Conservation (phyloP, 2,329 filamentous ascomycete genomes). For the Calcarisporium arbuscula region DNA sequence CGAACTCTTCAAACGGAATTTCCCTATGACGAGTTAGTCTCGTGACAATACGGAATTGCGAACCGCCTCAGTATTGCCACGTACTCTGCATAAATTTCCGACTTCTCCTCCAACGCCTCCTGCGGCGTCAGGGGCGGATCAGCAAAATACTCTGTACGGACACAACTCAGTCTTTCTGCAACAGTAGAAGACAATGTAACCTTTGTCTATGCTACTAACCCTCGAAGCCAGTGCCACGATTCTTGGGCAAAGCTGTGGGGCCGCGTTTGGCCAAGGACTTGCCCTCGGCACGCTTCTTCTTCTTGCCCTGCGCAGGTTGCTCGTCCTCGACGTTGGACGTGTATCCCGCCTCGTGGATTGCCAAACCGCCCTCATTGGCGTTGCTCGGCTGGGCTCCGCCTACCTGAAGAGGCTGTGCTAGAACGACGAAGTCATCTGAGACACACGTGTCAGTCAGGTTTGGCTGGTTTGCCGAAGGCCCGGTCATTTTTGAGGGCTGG, state of each 20-base stretch:
- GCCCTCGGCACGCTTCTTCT: slow-evolving; percentile 14
- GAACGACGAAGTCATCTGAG: no score
- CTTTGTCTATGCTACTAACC: slow-evolving; percentile 29
- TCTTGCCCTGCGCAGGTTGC: no score
- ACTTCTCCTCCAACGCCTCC: slow-evolving; percentile 57
- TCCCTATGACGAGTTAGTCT: slow-evolving; percentile 25
- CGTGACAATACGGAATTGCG: background rate
- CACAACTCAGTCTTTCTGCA: background rate
- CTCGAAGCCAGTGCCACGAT: slow-evolving; percentile 62
- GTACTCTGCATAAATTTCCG: slow-evolving; percentile 60
- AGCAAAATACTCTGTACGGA: slow-evolving; percentile 58
- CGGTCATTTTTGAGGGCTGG: no score
- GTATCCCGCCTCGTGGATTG: no score
- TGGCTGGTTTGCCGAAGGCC: no score
- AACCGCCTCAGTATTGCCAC: slow-evolving; percentile 26
- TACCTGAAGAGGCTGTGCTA: no score
- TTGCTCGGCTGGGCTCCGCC: no score
- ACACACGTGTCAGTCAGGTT: no score
- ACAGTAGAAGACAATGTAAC: slow-evolving; percentile 4
- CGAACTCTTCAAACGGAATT: slow-evolving; percentile 51
- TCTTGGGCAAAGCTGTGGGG: slow-evolving; percentile 34
- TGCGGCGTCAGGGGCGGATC: slow-evolving; percentile 71
- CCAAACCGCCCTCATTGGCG: no score
- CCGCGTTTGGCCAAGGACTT: slow-evolving; percentile 22
- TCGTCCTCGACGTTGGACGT: no score